Base-by-base conservation (phyloP, 352 stramenopile genomes). In the Pythium phragmitis region DNA sequence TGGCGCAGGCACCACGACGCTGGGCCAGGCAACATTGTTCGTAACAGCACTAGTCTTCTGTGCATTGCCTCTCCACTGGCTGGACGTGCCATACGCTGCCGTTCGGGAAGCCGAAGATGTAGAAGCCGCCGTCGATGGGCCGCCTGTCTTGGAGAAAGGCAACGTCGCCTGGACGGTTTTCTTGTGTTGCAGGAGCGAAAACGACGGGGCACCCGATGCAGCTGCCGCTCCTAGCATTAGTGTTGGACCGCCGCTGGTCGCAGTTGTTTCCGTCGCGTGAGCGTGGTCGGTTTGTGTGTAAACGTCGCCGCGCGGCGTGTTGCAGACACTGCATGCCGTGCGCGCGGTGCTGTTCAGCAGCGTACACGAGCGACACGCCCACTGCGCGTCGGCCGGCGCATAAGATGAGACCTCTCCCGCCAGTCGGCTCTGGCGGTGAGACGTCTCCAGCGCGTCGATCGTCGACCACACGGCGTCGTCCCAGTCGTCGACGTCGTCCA, bases 401-500 rank as follows among this genome's bases (percentile, higher is more conserved):
- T 30, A n/a, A 43, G 48, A 43, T 0, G 16, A 33, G 30, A n/a
- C n/a, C 26, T 42, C 21, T 28, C 11, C 34, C 34, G n/a, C 45
- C 45, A 77, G 61, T 16, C 28, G 21, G 50, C 68, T 59, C 49
- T 48, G 49, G 11, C 26, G 26, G 39, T 67, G 57, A 26, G 63
- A 48, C 54, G 74, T 69, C 69, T 92, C 82, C 28, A 93, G 67
- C 68, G 80, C 76, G 37, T 77, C 72, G 59, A 93, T 81, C 71
- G 87, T 75, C 30, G 74, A 86, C 65, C 85, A 72, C 51, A 95
- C 67, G 63, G 77, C 85, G 69, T 93, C 87, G 67, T 95, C 87
- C 87, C 87, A 95, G 30, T 93, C 82, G 56, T 93, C 86, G 39
- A 89, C 86, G 43, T 92, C 82, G 67, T 73, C 58, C 53, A 68